Evolutionary conservation across 495 filamentous ascomycete genomes (phyloP), one percentile per base, ranked within the genome.

Genomic region (Tuber calosporum): DNA sequence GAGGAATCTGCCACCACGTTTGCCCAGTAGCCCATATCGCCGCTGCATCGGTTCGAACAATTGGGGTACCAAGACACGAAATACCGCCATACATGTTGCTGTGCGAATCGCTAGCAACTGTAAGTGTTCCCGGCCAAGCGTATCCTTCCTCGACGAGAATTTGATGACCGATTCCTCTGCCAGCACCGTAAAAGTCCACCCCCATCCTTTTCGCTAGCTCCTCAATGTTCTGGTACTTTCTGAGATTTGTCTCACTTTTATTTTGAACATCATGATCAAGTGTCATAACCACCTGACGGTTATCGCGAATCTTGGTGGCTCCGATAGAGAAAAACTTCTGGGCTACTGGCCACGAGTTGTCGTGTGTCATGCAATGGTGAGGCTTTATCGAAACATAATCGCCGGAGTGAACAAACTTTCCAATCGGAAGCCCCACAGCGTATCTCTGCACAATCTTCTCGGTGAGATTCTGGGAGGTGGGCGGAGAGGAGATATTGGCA

Each of bases 201-300:
- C 90, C 91, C 66, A 97, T 93, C 66, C 88, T 86, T 74, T 86
- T 86, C 7, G 95, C 95, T 82, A 97, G 97, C 73, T 89, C 87
- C 82, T 97, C 92, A 75, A 99, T 97, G 81, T 91, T 89, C 6
- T 79, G 76, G 81, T 97, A 97, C 80, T 97, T 97, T 79, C 89
- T 88, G 26, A 97, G 82, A 82, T 97, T 97, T 72, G 88, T 82
- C 67, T 93, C 91, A 79, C 84, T 88, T 83, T 91, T 92, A 82
- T 97, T 97, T 79, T 96, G 92, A 1, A 97, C 92, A 77, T 98
- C 94, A 80, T 97, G 95, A 82, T 98, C 94, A 9, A 98, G 86
- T 0, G 94, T 92, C 88, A 96, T 91, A 70, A 97, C 91, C 11
- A 96, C 85, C 84, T 96, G 93, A 7, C 84, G 74, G n/a, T 86